These are phyloP conservation scores for Trapa incisa DNA, from an alignment of 345 rosid genomes.

Conservation along the genomic window DNA sequence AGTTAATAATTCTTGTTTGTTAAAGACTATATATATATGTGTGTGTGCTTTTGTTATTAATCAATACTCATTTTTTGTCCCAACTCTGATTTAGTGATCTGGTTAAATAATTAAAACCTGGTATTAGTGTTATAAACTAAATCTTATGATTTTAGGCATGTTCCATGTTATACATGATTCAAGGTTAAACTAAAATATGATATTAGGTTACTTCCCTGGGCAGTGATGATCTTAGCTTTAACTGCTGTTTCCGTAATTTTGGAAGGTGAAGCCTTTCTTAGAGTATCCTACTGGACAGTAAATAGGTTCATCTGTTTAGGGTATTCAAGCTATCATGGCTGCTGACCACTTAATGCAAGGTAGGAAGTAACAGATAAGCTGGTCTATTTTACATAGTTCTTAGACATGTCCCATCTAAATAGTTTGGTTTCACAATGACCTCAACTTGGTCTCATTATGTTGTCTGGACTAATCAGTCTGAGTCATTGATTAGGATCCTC, in stretches of 20 bases:
- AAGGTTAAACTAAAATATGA: background rate
- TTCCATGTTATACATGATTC: background rate
- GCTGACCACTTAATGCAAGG: background rate
- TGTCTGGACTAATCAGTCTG: background rate
- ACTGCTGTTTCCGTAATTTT: background rate
- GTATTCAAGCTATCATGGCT: background rate
- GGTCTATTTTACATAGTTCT: background rate
- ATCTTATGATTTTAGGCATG: background rate
- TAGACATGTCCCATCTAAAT: background rate
- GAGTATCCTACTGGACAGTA: background rate
- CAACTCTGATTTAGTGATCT: background rate
- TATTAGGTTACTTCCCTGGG: background rate
- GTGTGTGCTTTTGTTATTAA: background rate
- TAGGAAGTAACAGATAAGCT: background rate
- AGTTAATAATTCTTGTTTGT: background rate
- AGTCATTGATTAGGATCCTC: background rate
- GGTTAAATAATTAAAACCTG: background rate
- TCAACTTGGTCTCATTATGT: background rate
- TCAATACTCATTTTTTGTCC: background rate
- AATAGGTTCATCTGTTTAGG: background rate
- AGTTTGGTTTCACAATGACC: background rate
- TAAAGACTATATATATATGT: background rate
- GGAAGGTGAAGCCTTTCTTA: background rate
- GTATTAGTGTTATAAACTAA: background rate
- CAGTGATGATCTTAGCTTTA: background rate